These are phyloP conservation scores for Hortiboletus rubellus DNA, from an alignment of 1,284 basidiomycete species.

Conservation along the genomic window DNA sequence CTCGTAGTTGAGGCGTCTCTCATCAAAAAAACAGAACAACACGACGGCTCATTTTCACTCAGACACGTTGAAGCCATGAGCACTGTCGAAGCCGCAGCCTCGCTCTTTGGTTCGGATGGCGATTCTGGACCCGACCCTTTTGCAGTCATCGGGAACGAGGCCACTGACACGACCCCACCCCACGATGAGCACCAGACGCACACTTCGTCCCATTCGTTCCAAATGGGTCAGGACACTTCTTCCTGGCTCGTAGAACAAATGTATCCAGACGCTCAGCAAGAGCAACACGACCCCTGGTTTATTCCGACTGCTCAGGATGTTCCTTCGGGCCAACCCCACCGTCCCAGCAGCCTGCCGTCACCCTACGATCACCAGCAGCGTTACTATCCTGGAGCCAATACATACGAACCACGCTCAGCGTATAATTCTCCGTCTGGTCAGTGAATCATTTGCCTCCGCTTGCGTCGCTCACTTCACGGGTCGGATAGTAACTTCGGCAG, in stretches of 20 bases:
- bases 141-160: slow-evolving; percentile 52
- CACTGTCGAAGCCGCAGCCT: slow-evolving; percentile 71
- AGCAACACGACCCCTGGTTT: slow-evolving; percentile 32
- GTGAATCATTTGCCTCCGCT: slow-evolving; percentile 9
- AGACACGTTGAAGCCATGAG: slow-evolving; percentile 50
- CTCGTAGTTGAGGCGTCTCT: not conserved
- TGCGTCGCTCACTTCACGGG: slow-evolving; percentile 8
- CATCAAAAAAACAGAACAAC: slow-evolving; percentile 21
- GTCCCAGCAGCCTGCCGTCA: slow-evolving; percentile 11
- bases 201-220: slow-evolving; percentile 21
- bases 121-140: slow-evolving; percentile 65
- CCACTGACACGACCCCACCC: slow-evolving; percentile 28
- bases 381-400: slow-evolving; percentile 28
- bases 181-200: slow-evolving; percentile 24
- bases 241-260: slow-evolving; percentile 34
- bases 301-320: slow-evolving; percentile 25
- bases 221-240: slow-evolving; percentile 39
- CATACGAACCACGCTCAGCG: slow-evolving; percentile 22
- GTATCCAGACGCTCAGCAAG: slow-evolving; percentile 30
- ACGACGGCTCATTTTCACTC: slow-evolving; percentile 7
- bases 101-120: slow-evolving; percentile 65
- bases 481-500: slow-evolving; percentile 14
- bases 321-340: slow-evolving; percentile 20
- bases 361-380: slow-evolving; percentile 31
- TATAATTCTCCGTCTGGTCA: slow-evolving; percentile 26